These are phyloP conservation scores for Punica granatum DNA, from an alignment of 345 rosid species.

Conservation along the genomic window DNA sequence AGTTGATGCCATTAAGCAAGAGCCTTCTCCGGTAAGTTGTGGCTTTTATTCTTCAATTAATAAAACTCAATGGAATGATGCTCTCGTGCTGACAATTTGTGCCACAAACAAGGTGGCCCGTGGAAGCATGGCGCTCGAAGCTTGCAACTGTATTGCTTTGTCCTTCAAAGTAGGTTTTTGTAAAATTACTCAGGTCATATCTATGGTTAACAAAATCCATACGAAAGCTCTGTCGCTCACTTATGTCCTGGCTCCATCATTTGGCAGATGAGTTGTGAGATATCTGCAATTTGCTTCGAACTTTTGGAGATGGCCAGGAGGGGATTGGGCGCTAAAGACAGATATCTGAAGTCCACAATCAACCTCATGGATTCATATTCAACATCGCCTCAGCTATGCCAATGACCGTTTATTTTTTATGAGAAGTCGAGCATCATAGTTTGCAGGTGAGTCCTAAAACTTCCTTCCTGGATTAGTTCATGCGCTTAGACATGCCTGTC, in stretches of 20 bases:
- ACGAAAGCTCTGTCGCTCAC: background rate
- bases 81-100: constrained; percentile 17
- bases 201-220: background rate
- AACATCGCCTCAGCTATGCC: background rate
- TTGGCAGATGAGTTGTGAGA: constrained; percentile 40
- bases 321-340: constrained; percentile 40
- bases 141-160: constrained; percentile 74
- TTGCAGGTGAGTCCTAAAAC: background rate
- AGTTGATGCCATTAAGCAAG: constrained; percentile 47
- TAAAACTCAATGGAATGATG: background rate
- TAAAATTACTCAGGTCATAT: background rate
- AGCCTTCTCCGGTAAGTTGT: constrained; percentile 47
- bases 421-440: no score
- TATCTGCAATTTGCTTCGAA: constrained; percentile 41
- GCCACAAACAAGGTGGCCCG: constrained; percentile 43
- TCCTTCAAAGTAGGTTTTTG: constrained; percentile 45
- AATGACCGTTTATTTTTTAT: no score
- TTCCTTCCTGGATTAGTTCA: no score
- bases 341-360: constrained; percentile 43
- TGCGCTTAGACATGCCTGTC: no score
- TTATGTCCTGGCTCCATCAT: constrained; percentile 6
- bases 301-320: constrained; percentile 54
- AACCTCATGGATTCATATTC: constrained; percentile 1
- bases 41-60: background rate
- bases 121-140: constrained; percentile 83